Percentiles rank a stretch among this genome's conserved stretches.
Conservation (phyloP, 2,329 filamentous ascomycete genomes). For the Pseudogymnoascus destructans region DNA sequence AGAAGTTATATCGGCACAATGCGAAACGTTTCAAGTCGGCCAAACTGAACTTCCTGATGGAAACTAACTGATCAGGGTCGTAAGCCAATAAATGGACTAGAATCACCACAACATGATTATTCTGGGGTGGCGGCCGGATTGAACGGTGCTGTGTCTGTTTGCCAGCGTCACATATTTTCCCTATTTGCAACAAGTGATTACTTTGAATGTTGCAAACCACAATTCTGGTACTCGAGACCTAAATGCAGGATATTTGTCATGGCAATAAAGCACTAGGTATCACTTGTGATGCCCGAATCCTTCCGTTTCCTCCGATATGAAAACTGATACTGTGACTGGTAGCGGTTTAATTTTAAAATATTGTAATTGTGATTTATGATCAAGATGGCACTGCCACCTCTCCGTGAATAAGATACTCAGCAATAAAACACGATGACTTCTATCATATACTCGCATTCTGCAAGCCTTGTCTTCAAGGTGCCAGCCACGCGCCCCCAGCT, state of each 20-base stretch:
- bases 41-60: not conserved
- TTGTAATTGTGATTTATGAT: conserved; percentile 15
- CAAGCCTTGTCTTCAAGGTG: not conserved
- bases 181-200: not conserved
- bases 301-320: not conserved
- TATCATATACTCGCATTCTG: not conserved
- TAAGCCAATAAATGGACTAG: not conserved
- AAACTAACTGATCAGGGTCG: not conserved
- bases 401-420: conserved; percentile 26
- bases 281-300: not conserved
- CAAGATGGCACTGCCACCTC: conserved; percentile 33
- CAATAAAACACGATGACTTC: not conserved
- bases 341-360: not conserved
- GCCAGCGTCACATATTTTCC: not conserved
- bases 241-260: not conserved
- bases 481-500: not conserved
- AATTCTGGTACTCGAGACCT: not conserved
- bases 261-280: not conserved
- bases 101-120: not conserved
- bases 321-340: not conserved
- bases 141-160: not conserved
- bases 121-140: not conserved
- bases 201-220: not conserved
- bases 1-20: not conserved
- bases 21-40: not conserved